Conservation (phyloP, 169 alveolate species). For the Plasmodium cynomolgi region DNA sequence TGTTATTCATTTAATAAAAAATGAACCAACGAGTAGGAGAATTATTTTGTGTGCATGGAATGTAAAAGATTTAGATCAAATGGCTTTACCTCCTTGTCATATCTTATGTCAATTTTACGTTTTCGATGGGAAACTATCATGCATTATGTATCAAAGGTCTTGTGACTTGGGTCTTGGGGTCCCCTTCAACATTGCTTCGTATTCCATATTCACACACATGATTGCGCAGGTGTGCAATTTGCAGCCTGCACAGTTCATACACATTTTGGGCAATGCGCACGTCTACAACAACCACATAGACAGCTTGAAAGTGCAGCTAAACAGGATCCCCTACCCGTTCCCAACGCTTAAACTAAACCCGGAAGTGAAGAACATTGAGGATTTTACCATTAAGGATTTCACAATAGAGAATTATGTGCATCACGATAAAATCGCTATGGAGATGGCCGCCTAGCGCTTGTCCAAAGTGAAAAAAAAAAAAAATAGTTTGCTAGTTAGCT, state of each 20-base stretch:
- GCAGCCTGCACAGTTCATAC: slow-evolving; percentile 94
- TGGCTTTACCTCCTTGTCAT: slow-evolving; percentile 99
- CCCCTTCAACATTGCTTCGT: slow-evolving; percentile 98
- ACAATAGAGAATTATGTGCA: slow-evolving; percentile 92
- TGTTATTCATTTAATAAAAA: slow-evolving; percentile 90
- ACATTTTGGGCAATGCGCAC: slow-evolving; percentile 97
- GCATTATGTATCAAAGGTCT: slow-evolving; percentile 97
- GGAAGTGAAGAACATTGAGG: slow-evolving; percentile 89
- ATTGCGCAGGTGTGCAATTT: slow-evolving; percentile 92
- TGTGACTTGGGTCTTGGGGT: slow-evolving; percentile 99
- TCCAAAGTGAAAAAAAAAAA: too few relatives aligned
- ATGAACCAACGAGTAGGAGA: slow-evolving; percentile 95
- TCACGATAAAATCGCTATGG: slow-evolving; percentile 92
- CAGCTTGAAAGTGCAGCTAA: slow-evolving; percentile 91
- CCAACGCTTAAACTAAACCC: slow-evolving; percentile 94
- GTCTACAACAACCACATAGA: slow-evolving; percentile 95
- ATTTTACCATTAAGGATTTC: slow-evolving; percentile 91
- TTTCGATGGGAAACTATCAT: slow-evolving; percentile 91
- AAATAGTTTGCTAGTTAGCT: background rate
- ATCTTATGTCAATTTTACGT: slow-evolving; percentile 96
- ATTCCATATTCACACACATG: slow-evolving; percentile 96
- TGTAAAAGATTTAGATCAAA: slow-evolving; percentile 92
- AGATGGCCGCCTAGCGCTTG: slow-evolving; percentile 89
- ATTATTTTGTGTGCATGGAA: slow-evolving; percentile 97
- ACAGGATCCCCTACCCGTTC: slow-evolving; percentile 96